These are phyloP conservation scores for Ogataea saltuana DNA, from an alignment of 805 yeast species.

Conservation along the genomic window DNA sequence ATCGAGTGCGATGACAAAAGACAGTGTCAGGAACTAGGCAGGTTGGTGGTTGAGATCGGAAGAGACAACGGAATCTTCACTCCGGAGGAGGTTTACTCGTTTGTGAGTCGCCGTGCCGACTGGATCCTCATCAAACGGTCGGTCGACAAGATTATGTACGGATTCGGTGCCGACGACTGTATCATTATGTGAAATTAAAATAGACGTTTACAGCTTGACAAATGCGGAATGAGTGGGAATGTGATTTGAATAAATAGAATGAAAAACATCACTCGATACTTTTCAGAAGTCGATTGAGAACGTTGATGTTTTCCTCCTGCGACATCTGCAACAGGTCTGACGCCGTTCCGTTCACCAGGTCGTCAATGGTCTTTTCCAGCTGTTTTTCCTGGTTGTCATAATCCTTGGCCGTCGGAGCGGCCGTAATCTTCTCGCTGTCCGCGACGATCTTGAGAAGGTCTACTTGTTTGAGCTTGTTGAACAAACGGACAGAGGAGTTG, in stretches of 20 bases:
- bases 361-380: slow-evolving; percentile 18
- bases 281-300: slow-evolving; percentile 23
- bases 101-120: slow-evolving; percentile 83
- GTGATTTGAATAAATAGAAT: too few relatives aligned
- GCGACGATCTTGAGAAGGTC: slow-evolving; percentile 4
- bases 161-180: slow-evolving; percentile 82
- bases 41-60: slow-evolving; percentile 76
- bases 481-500: background rate
- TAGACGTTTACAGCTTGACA: too few relatives aligned
- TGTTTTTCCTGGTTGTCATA: slow-evolving; percentile 6
- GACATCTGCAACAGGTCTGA: slow-evolving; percentile 23
- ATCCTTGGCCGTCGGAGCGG: slow-evolving; percentile 6
- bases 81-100: slow-evolving; percentile 93
- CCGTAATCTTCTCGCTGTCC: background rate
- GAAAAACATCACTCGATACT: slow-evolving; percentile 21
- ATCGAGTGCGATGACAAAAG: slow-evolving; percentile 57
- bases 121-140: slow-evolving; percentile 76
- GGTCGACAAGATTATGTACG: slow-evolving; percentile 95
- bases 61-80: slow-evolving; percentile 86
- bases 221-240: too few relatives aligned
- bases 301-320: slow-evolving; percentile 28
- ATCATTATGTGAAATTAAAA: slow-evolving; percentile 45
- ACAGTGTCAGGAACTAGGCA: slow-evolving; percentile 83
- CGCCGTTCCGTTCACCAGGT: slow-evolving; percentile 23
- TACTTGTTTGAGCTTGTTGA: background rate